Evolutionary conservation across 495 filamentous ascomycete genomes (phyloP).

Genomic region (Aspergillus panamensis): DNA sequence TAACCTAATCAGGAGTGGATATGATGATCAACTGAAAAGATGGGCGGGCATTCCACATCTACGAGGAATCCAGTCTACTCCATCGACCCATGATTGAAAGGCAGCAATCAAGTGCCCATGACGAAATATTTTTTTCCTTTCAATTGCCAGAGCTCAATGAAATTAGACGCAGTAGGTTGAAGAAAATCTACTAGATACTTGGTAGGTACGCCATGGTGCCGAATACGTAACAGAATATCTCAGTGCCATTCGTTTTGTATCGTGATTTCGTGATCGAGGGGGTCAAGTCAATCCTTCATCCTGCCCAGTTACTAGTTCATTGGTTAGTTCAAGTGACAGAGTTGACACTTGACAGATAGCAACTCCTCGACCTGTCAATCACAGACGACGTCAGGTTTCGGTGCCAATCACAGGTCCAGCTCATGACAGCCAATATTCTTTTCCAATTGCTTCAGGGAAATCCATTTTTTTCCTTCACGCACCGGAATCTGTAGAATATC

Average conservation of each 20-base stretch:
- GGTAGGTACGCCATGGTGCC: background rate
- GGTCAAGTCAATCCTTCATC: background rate
- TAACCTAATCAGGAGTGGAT: background rate
- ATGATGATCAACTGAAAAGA: background rate
- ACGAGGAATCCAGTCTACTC: background rate
- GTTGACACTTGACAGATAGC: background rate
- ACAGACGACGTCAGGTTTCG: background rate
- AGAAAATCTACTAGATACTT: too few species aligned
- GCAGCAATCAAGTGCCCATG: background rate
- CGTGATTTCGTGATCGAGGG: background rate
- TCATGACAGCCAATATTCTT: background rate
- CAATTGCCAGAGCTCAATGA: background rate
- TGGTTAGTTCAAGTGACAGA: background rate
- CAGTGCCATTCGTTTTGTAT: background rate
- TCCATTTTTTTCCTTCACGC: background rate
- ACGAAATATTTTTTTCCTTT: background rate
- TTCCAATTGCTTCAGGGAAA: background rate
- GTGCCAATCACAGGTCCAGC: background rate
- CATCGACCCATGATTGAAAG: background rate
- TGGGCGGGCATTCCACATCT: background rate
- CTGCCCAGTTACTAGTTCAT: too few species aligned
- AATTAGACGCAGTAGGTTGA: background rate
- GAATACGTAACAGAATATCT: conserved; percentile 9
- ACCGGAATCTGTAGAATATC: background rate
- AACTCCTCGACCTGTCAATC: background rate